phyloP scores from a whole-genome alignment of 495 filamentous ascomycete species.

The Oidiodendron maius region DNA sequence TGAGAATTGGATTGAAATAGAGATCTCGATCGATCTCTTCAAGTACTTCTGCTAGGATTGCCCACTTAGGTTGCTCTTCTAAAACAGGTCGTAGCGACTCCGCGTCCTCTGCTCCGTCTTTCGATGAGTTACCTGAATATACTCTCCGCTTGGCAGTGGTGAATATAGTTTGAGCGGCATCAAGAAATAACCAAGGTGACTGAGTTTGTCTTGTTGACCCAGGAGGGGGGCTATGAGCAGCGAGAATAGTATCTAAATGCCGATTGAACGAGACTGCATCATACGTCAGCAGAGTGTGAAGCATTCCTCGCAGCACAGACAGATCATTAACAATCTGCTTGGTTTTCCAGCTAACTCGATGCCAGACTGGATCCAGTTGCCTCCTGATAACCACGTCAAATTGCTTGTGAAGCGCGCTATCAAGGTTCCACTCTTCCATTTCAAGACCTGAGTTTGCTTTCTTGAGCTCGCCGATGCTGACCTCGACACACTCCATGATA shows the following conservation, averaged over 20 bases:
- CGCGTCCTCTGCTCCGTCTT: conserved; percentile 29
- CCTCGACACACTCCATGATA: conserved; percentile 92
- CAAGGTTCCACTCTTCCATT: conserved; percentile 96
- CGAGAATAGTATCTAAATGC: conserved; percentile 89
- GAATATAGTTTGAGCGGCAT: conserved; percentile 92
- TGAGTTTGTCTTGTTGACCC: conserved; percentile 83
- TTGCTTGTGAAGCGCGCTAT: conserved; percentile 86
- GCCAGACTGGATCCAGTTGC: conserved; percentile 95
- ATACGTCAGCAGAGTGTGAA: conserved; percentile 78
- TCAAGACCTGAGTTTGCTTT: conserved; percentile 85
- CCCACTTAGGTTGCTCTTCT: conserved; percentile 95
- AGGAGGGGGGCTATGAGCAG: conserved; percentile 81
- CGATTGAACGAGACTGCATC: conserved; percentile 90
- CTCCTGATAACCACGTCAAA: conserved; percentile 86
- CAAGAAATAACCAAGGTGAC: conserved; percentile 93
- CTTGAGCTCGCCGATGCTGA: conserved; percentile 85
- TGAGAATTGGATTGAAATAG: conserved; percentile 68
- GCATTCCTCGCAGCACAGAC: conserved; percentile 75
- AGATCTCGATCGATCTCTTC: conserved; percentile 90
- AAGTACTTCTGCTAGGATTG: conserved; percentile 74
- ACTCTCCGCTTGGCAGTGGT: conserved; percentile 83
- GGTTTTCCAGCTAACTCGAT: conserved; percentile 90
- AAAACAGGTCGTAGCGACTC: conserved; percentile 80
- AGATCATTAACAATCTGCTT: conserved; percentile 89
- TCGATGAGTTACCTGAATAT: conserved; percentile 58